These are phyloP conservation scores for Alternaria dauci DNA, from an alignment of 2,329 filamentous ascomycete species.

Conservation along the genomic window DNA sequence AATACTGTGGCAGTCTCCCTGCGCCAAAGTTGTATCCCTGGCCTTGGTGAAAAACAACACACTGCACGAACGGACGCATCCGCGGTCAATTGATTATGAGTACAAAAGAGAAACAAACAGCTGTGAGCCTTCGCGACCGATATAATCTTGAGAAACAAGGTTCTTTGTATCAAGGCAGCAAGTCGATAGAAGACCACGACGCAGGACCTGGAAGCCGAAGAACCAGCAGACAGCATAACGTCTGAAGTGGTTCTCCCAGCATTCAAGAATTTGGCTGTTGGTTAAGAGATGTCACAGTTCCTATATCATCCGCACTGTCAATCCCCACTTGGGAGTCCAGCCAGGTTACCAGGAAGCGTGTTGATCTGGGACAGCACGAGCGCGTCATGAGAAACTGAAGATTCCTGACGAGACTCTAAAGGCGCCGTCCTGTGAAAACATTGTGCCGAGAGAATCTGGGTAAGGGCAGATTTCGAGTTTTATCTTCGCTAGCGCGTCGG, in stretches of 20 bases:
- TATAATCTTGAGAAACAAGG: neutral
- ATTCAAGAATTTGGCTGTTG: neutral
- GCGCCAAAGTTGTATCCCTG: neutral
- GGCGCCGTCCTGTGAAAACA: conserved; percentile 74
- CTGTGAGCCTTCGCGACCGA: neutral
- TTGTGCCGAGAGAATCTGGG: conserved; percentile 59
- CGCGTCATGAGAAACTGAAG: conserved; percentile 96
- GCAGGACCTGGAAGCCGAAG: neutral
- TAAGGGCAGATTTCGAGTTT: conserved; percentile 26
- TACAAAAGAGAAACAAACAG: no score
- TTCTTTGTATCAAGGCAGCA: neutral
- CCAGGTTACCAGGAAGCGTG: conserved; percentile 65
- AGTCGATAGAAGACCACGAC: neutral
- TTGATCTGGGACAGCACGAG: conserved; percentile 94
- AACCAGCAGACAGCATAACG: neutral
- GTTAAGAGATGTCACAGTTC: conserved; percentile 48
- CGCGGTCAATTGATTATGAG: neutral
- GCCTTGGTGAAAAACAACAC: no score
- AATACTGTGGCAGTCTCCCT: neutral
- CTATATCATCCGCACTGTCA: conserved; percentile 54
- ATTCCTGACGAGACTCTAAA: conserved; percentile 99
- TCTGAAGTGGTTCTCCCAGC: neutral
- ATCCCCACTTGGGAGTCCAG: conserved; percentile 58
- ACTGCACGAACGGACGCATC: neutral
- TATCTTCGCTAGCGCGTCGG: conserved; percentile 26